A percentile compares a stretch with the other conserved stretches of the same genome.
phyloP scores from a whole-genome alignment of 2,329 filamentous ascomycete genomes.

The Phaeosphaeriaceae sp. region DNA sequence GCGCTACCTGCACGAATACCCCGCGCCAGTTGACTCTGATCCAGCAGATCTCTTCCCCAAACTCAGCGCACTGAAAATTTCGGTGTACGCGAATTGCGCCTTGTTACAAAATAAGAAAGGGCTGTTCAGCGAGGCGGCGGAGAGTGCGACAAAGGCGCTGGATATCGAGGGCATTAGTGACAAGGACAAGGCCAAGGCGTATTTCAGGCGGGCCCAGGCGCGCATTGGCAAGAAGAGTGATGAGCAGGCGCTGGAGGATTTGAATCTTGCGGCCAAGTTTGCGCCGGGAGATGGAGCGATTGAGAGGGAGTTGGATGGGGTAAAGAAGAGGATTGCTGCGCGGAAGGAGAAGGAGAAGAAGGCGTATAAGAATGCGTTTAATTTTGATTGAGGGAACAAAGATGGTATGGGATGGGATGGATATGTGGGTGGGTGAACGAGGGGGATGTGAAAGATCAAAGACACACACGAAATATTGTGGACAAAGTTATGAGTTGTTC shows the following conservation, averaged over 20 bases:
- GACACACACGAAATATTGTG: no score
- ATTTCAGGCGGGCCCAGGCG: slow-evolving; percentile 83
- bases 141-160: slow-evolving; percentile 75
- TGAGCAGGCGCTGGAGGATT: slow-evolving; percentile 67
- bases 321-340: slow-evolving; percentile 77
- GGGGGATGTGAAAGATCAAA: no score
- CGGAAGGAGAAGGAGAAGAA: slow-evolving; percentile 88
- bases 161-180: slow-evolving; percentile 68
- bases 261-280: slow-evolving; percentile 53
- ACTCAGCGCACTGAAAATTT: slow-evolving; percentile 78
- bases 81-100: slow-evolving; percentile 86
- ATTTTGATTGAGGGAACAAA: slow-evolving; percentile 25
- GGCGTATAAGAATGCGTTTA: slow-evolving; percentile 90
- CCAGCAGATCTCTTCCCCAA: slow-evolving; percentile 69
- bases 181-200: slow-evolving; percentile 85
- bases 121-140: slow-evolving; percentile 72
- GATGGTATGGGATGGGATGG: no score
- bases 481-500: no score
- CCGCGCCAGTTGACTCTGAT: slow-evolving; percentile 71
- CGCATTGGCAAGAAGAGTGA: slow-evolving; percentile 80
- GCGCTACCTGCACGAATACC: slow-evolving; percentile 86
- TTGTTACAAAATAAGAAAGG: slow-evolving; percentile 83
- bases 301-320: slow-evolving; percentile 73
- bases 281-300: slow-evolving; percentile 76
- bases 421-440: no score